Evolutionary conservation across 75 land plant genomes (phyloP).

Genomic region (Selaginella tamariscina): DNA sequence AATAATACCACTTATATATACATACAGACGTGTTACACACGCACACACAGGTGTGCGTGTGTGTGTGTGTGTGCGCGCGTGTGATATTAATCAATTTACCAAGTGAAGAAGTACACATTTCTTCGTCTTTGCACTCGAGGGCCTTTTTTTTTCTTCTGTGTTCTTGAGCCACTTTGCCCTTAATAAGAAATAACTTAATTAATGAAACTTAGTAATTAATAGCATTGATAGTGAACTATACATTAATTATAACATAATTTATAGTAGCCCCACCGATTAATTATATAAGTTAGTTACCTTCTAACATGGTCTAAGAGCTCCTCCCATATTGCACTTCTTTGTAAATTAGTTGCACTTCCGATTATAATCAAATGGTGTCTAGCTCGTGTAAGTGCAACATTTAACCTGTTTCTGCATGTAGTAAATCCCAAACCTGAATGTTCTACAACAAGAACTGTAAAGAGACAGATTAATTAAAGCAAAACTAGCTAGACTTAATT

Average conservation of each 20-base stretch:
- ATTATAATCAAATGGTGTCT: constrained; percentile 23
- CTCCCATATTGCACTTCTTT: constrained; percentile 16
- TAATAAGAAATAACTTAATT: not conserved
- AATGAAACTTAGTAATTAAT: no score
- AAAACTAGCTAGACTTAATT: not conserved
- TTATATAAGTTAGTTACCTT: constrained; percentile 17
- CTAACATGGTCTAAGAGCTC: constrained; percentile 15
- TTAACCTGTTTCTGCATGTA: constrained; percentile 16
- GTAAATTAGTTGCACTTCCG: constrained; percentile 24
- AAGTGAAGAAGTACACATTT: no score
- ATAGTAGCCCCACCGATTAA: no score
- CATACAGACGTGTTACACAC: no score
- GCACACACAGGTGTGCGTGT: no score
- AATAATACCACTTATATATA: no score
- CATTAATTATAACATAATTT: no score
- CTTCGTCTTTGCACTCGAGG: no score
- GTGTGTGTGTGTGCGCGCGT: no score
- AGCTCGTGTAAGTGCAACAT: constrained; percentile 34
- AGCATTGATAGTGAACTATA: no score
- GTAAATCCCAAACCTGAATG: constrained; percentile 24
- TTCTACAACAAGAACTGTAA: constrained; percentile 32
- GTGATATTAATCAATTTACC: no score
- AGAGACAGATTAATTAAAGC: not conserved
- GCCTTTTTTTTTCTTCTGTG: not conserved
- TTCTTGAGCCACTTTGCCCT: not conserved